These are phyloP conservation scores for Dalbergia oliveri DNA, from an alignment of 306 rosid species.

Conservation along the genomic window DNA sequence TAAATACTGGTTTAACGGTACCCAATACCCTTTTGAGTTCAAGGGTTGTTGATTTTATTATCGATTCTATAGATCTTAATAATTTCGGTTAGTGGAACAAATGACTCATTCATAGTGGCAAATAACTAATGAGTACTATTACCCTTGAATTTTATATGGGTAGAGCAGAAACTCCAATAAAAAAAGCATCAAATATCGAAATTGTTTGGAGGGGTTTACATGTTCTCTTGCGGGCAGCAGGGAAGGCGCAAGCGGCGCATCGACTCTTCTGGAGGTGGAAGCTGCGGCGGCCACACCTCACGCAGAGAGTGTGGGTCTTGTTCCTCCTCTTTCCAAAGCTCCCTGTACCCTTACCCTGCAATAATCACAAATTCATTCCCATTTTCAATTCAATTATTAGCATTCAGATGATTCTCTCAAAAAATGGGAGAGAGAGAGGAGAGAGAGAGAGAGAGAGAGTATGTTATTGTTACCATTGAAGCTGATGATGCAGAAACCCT, in stretches of 20 bases:
- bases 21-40: too few relatives aligned
- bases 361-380: background rate
- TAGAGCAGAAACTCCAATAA: too few relatives aligned
- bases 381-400: background rate
- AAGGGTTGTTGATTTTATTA: too few relatives aligned
- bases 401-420: background rate
- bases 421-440: too few relatives aligned
- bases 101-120: too few relatives aligned
- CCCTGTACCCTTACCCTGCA: constrained; percentile 96
- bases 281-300: constrained; percentile 99
- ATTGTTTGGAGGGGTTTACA: constrained; percentile 47
- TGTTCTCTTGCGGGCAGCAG: constrained; percentile 91
- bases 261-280: constrained; percentile 98
- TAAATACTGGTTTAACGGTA: too few relatives aligned
- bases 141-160: background rate
- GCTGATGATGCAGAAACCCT: background rate
- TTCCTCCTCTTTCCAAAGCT: constrained; percentile 98
- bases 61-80: too few relatives aligned
- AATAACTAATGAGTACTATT: too few relatives aligned
- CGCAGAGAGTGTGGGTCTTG: constrained; percentile 97
- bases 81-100: too few relatives aligned
- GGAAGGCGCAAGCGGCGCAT: constrained; percentile 90
- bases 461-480: background rate
- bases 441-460: background rate
- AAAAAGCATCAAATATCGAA: too few relatives aligned